Evolutionary conservation across 441 rosid genomes (phyloP).

Genomic region (Theobroma grandiflorum): DNA sequence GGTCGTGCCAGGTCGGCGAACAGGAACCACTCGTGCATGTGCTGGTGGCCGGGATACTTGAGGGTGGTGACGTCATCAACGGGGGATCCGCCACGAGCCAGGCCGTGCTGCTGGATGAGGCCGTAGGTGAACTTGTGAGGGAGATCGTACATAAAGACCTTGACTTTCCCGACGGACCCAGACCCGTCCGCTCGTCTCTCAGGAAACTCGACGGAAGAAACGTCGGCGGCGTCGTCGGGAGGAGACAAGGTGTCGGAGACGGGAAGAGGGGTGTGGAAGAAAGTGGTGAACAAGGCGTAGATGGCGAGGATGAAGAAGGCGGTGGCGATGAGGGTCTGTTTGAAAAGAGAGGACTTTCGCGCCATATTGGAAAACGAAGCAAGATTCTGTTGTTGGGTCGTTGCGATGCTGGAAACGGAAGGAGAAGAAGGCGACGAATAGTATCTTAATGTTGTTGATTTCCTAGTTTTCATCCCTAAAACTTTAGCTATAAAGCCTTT

Average conservation of each 20-base stretch:
- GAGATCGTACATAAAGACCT: constrained; percentile 81
- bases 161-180: constrained; percentile 29
- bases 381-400: neutral
- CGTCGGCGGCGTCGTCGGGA: constrained; percentile 25
- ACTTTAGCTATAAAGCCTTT: neutral
- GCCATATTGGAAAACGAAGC: constrained; percentile 48
- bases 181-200: neutral
- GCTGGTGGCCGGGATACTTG: constrained; percentile 95
- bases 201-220: constrained; percentile 25
- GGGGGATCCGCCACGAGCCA: constrained; percentile 67
- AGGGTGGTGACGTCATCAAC: constrained; percentile 51
- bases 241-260: constrained; percentile 35
- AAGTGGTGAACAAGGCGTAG: constrained; percentile 67
- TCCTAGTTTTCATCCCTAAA: constrained; percentile 17
- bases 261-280: constrained; percentile 51
- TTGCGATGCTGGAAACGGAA: neutral
- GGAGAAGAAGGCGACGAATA: constrained; percentile 7
- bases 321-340: constrained; percentile 53
- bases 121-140: constrained; percentile 81
- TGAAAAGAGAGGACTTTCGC: constrained; percentile 78
- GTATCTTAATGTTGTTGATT: neutral
- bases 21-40: constrained; percentile 94
- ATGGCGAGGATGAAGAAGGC: constrained; percentile 60
- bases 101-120: constrained; percentile 71
- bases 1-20: constrained; percentile 70